These are phyloP conservation scores for Glutinoglossum americanum DNA, from an alignment of 495 filamentous ascomycete genomes.

Conservation along the genomic window DNA sequence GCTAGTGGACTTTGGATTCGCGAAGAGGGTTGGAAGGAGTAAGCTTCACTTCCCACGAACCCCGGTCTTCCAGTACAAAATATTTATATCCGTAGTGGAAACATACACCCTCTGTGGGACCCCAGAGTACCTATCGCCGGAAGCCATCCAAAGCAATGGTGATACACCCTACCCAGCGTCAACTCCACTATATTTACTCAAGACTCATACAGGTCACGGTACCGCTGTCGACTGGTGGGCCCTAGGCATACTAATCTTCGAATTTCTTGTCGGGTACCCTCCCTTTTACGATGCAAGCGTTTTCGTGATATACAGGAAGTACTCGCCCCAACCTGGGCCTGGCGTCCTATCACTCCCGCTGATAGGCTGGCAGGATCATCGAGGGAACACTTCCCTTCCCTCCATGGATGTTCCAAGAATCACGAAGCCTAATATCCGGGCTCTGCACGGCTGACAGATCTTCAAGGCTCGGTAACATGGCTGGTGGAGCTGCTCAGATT, in stretches of 20 bases:
- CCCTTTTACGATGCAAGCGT: conserved; percentile 95
- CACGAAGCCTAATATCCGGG: conserved; percentile 62
- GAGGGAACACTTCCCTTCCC: conserved; percentile 54
- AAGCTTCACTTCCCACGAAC: neutral
- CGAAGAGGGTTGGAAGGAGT: conserved; percentile 46
- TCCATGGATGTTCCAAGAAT: conserved; percentile 44
- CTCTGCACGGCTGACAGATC: conserved; percentile 82
- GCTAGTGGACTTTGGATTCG: conserved; percentile 96
- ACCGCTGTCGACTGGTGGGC: conserved; percentile 99
- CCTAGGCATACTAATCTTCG: conserved; percentile 83
- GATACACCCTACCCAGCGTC: neutral
- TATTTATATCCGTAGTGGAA: conserved; percentile 29
- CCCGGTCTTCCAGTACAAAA: neutral
- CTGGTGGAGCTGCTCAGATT: conserved; percentile 59
- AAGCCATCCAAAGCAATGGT: conserved; percentile 81
- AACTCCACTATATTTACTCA: neutral
- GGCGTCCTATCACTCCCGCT: conserved; percentile 15
- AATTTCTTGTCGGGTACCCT: conserved; percentile 87
- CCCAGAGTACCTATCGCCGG: conserved; percentile 87
- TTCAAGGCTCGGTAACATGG: conserved; percentile 71
- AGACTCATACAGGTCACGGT: conserved; percentile 40
- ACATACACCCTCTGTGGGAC: conserved; percentile 95
- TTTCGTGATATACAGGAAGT: conserved; percentile 90
- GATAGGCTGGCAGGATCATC: conserved; percentile 33
- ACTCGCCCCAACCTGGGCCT: conserved; percentile 14